Conservation (phyloP, 148 eudicot species). For the Drosera capensis region DNA sequence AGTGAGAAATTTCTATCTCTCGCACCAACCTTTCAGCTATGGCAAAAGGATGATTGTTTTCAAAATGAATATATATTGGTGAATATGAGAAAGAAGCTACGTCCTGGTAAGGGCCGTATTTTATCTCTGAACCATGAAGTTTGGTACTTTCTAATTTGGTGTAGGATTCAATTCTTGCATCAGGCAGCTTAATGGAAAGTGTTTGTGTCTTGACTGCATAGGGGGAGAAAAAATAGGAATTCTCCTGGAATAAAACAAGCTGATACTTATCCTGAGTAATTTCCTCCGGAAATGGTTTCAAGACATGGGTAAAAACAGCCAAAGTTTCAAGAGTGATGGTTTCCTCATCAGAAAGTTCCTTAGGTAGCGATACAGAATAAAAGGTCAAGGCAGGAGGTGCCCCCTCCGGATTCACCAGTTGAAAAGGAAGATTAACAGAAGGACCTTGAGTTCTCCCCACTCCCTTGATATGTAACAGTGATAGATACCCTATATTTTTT, state of each 20-base stretch:
- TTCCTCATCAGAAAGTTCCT: slow-evolving; percentile 48
- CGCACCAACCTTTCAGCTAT: slow-evolving; percentile 88
- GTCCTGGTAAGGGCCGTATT: slow-evolving; percentile 88
- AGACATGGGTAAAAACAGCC: slow-evolving; percentile 57
- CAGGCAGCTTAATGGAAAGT: slow-evolving; percentile 61
- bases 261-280: slow-evolving; percentile 81
- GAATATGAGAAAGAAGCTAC: slow-evolving; percentile 46
- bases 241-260: slow-evolving; percentile 62
- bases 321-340: slow-evolving; percentile 47
- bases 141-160: slow-evolving; percentile 67
- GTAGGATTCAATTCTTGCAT: slow-evolving; percentile 67
- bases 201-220: slow-evolving; percentile 65
- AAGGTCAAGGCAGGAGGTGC: slow-evolving; percentile 40
- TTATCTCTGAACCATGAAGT: slow-evolving; percentile 75
- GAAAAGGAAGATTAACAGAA: slow-evolving; percentile 32
- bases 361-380: slow-evolving; percentile 56
- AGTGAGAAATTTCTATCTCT: slow-evolving; percentile 94
- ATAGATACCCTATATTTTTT: slow-evolving; percentile 44
- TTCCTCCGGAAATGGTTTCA: slow-evolving; percentile 77
- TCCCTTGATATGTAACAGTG: slow-evolving; percentile 36
- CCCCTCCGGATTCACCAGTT: slow-evolving; percentile 33
- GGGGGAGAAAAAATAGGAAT: slow-evolving; percentile 66
- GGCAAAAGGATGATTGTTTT: slow-evolving; percentile 61
- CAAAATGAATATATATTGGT: slow-evolving; percentile 56
- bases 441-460: slow-evolving; percentile 46